Evolutionary conservation across 352 stramenopile species (phyloP).

Genomic region (Thalassiosira allenii): DNA sequence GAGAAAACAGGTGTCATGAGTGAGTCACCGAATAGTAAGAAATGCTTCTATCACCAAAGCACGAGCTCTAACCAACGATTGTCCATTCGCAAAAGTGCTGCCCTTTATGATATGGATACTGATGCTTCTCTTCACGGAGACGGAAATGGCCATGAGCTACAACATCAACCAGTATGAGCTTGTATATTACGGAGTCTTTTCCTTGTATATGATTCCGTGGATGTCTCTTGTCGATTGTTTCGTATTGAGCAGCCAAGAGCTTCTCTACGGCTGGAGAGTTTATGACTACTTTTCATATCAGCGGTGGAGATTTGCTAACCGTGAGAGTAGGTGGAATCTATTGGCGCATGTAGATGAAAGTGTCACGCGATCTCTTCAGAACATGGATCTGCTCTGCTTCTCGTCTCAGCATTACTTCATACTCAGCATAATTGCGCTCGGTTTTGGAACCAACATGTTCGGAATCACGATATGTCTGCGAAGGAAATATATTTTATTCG

Average conservation of each 20-base stretch:
- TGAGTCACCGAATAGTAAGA: too few species aligned
- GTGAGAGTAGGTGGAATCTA: slow-evolving; percentile 94
- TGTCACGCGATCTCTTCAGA: slow-evolving; percentile 92
- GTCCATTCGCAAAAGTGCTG: too few species aligned
- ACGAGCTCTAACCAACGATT: too few species aligned
- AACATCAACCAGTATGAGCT: slow-evolving; percentile 93
- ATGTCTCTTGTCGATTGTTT: slow-evolving; percentile 93
- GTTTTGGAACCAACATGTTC: slow-evolving; percentile 90
- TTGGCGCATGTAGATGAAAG: slow-evolving; percentile 90
- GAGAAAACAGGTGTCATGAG: slow-evolving; percentile 90
- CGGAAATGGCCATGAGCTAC: slow-evolving; percentile 92
- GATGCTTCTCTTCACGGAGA: slow-evolving; percentile 87
- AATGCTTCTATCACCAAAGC: too few species aligned
- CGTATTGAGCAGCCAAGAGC: slow-evolving; percentile 95
- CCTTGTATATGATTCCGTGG: slow-evolving; percentile 94
- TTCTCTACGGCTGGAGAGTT: slow-evolving; percentile 96
- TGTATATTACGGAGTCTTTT: slow-evolving; percentile 95
- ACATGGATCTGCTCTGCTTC: slow-evolving; percentile 95
- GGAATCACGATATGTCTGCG: slow-evolving; percentile 93
- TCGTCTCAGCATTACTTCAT: slow-evolving; percentile 94
- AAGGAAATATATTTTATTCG: slow-evolving; percentile 93
- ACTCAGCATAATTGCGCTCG: slow-evolving; percentile 84
- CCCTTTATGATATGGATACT: slow-evolving; percentile 91
- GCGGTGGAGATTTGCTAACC: slow-evolving; percentile 93
- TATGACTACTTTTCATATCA: slow-evolving; percentile 98